A percentile compares a stretch with the other conserved stretches of the same genome.
These are phyloP conservation scores for Aspergillus sp. DNA, from an alignment of 2,329 filamentous ascomycete species.

Conservation along the genomic window DNA sequence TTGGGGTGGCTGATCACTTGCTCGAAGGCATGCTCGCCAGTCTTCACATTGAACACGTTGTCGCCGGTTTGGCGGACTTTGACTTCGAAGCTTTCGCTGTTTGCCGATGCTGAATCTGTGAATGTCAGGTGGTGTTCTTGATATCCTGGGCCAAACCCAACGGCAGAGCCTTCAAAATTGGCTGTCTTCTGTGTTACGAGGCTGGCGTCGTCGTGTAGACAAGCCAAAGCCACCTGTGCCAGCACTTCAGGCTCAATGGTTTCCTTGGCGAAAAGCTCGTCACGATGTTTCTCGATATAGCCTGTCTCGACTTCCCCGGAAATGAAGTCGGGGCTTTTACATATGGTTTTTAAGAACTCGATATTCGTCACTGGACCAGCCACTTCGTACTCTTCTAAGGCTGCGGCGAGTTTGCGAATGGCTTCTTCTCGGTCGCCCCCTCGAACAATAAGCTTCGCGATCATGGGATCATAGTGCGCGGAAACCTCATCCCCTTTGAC, in stretches of 20 bases:
- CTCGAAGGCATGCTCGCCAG: slow-evolving; percentile 39
- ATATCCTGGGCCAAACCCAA: slow-evolving; percentile 63
- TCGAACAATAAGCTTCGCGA: slow-evolving; percentile 92
- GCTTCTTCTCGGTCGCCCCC: slow-evolving; percentile 76
- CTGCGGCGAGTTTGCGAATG: slow-evolving; percentile 76
- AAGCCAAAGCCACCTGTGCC: slow-evolving; percentile 80
- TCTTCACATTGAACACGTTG: slow-evolving; percentile 49
- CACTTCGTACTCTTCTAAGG: slow-evolving; percentile 85
- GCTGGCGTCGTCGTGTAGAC: slow-evolving; percentile 55
- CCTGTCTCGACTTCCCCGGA: slow-evolving; percentile 90
- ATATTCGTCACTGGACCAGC: slow-evolving; percentile 94
- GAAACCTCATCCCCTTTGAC: slow-evolving; percentile 88
- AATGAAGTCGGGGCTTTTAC: slow-evolving; percentile 77
- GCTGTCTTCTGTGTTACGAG: slow-evolving; percentile 23
- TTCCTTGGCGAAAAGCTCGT: slow-evolving; percentile 70
- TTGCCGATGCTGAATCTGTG: slow-evolving; percentile 47
- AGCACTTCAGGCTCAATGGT: slow-evolving; percentile 70
- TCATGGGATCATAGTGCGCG: slow-evolving; percentile 97
- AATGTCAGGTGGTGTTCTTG: slow-evolving; percentile 64
- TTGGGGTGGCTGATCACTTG: slow-evolving; percentile 52
- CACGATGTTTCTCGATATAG: slow-evolving; percentile 86
- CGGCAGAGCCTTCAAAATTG: slow-evolving; percentile 32
- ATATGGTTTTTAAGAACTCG: slow-evolving; percentile 89
- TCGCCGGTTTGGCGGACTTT: slow-evolving; percentile 53
- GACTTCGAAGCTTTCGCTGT: slow-evolving; percentile 45